Evolutionary conservation across 2,329 filamentous ascomycete genomes (phyloP), one percentile per base, ranked within the genome.

Genomic region (Monilinia fructicola): DNA sequence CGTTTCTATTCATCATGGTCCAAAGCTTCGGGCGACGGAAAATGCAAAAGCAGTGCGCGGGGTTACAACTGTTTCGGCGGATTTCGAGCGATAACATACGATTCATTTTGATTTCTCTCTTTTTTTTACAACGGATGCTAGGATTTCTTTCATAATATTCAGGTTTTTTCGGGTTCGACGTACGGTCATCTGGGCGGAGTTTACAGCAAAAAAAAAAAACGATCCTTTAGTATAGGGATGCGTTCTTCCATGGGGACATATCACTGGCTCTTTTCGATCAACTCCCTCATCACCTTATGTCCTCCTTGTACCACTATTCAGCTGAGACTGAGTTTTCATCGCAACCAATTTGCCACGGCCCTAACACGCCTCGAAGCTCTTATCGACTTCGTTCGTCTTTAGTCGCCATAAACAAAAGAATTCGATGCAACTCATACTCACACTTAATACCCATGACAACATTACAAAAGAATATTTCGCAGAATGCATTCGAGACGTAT

Each of bases 251-350:
- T 71, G 73, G 74, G 74, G 75, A 71, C 73, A 74, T 67, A 73
- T 71, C 69, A 70, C 73, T 71, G 73, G 71, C 72, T 64, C 71
- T 76, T 73, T 68, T 71, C 73, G 72, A 73, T 74, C 72, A 75
- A 67, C 72, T 61, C 69, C 65, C 68, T 73, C 75, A 76, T 73
- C 75, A 75, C 70, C 68, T 74, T 69, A 74, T 75, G 70, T 73
- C 71, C 71, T 40, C 70, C 74, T 72, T 77, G 76, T 77, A 77
- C 73, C 73, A 77, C 62, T 76, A 77, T 75, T 74, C 71, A 75
- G 70, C 72, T 74, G 73, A 73, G 70, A 70, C 71, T 74, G 72
- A 71, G 75, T 69, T 72, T 67, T 75, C 68, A 73, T 68, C 71
- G 70, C 67, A 65, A 61, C 56, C 28, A 42, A 31, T 69, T 56